Evolutionary conservation across 2,329 filamentous ascomycete species (phyloP).

Genomic region (Exophiala lecanii-corni): DNA sequence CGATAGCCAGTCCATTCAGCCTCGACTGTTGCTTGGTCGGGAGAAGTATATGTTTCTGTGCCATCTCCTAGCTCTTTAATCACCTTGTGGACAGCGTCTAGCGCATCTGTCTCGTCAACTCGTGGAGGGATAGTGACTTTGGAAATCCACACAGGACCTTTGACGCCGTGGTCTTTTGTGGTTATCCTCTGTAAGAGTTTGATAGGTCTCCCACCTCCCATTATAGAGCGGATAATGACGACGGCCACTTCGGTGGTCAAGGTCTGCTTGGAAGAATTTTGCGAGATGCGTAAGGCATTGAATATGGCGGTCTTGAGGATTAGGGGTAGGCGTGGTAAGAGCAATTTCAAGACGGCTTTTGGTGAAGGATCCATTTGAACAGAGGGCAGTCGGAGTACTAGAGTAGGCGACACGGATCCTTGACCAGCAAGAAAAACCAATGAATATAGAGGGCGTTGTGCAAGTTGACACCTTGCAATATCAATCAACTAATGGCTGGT

Average conservation of each 20-base stretch:
- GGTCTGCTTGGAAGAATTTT: constrained; percentile 71
- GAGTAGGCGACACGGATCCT: no score
- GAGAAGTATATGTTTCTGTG: constrained; percentile 36
- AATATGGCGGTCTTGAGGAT: constrained; percentile 40
- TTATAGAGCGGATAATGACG: constrained; percentile 63
- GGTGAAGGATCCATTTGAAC: constrained; percentile 31
- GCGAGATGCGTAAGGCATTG: constrained; percentile 58
- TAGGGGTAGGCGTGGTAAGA: constrained; percentile 38
- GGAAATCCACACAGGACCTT: constrained; percentile 77
- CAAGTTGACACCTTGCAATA: no score
- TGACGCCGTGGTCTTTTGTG: constrained; percentile 61
- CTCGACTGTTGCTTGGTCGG: constrained; percentile 35
- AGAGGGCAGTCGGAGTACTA: no score
- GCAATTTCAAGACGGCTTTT: constrained; percentile 33
- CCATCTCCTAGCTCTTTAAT: constrained; percentile 38
- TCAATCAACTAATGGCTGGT: no score
- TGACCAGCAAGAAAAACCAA: no score
- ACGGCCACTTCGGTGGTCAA: constrained; percentile 69
- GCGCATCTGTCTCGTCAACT: constrained; percentile 34
- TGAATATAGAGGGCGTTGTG: no score
- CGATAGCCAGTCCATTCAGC: constrained; percentile 44
- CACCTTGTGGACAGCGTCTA: constrained; percentile 33
- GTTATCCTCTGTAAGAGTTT: constrained; percentile 60
- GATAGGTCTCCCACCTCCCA: constrained; percentile 51
- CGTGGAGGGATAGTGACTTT: constrained; percentile 60